Evolutionary conservation across 768 basidiomycete species (phyloP).

Genomic region (Chalciporus chontae): DNA sequence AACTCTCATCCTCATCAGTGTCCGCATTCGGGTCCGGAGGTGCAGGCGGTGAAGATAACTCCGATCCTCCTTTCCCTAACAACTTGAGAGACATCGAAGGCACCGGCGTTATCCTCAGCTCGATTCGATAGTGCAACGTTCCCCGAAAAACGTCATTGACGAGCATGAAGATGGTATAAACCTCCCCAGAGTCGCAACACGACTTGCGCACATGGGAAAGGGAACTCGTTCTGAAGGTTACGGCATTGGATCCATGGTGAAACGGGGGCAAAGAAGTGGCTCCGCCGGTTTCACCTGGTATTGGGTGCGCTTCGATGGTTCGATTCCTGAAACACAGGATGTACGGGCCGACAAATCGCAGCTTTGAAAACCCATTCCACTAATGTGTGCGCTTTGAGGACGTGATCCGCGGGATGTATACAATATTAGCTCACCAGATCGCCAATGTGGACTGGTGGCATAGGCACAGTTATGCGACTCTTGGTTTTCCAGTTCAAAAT

Average conservation of each 20-base stretch:
- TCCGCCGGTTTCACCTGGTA: not conserved
- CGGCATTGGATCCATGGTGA: conserved; percentile 22
- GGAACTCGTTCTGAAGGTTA: conserved; percentile 37
- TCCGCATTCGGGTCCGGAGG: not conserved
- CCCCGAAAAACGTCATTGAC: conserved; percentile 43
- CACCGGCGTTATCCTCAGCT: conserved; percentile 22
- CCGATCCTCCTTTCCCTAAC: conserved; percentile 21
- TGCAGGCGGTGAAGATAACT: not conserved
- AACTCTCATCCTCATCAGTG: not conserved
- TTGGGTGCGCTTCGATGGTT: conserved; percentile 41
- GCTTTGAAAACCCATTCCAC: conserved; percentile 40
- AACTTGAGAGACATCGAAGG: conserved; percentile 40
- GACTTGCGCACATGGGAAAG: conserved; percentile 39
- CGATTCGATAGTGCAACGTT: conserved; percentile 47
- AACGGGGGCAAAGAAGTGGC: conserved; percentile 14
- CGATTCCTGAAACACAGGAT: conserved; percentile 48
- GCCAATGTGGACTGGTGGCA: conserved; percentile 17
- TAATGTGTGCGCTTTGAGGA: conserved; percentile 7
- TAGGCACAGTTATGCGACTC: conserved; percentile 14
- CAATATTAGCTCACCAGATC: conserved; percentile 27
- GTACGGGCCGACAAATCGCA: conserved; percentile 43
- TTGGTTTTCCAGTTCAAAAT: conserved; percentile 35
- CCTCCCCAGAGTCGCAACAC: conserved; percentile 34
- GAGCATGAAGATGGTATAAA: conserved; percentile 39
- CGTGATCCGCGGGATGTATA: not conserved